These are phyloP conservation scores for Ceratobasidium sp. DNA, from an alignment of 1,284 basidiomycete species.

Conservation along the genomic window DNA sequence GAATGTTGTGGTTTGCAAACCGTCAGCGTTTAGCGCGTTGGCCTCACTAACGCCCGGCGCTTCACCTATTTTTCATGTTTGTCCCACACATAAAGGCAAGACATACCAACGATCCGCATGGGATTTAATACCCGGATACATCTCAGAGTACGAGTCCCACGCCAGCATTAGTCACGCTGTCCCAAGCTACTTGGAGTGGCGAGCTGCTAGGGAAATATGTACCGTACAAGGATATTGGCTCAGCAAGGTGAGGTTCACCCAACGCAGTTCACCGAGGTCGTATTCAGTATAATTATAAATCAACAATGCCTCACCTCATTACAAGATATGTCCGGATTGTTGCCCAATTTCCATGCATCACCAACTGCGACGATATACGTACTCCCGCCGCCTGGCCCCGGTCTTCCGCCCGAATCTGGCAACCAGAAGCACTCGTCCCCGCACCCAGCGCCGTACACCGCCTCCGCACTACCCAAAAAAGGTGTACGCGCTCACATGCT, in stretches of 20 bases:
- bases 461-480: constrained; percentile 15
- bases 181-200: not conserved
- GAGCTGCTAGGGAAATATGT: not conserved
- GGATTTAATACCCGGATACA: not conserved
- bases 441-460: not conserved
- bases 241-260: not conserved
- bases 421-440: constrained; percentile 2
- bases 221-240: not conserved
- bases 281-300: not conserved
- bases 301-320: not conserved
- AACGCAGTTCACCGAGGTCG: not conserved
- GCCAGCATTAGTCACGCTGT: not conserved
- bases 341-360: not conserved
- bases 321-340: not conserved
- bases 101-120: not conserved
- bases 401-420: not conserved
- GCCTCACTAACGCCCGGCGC: not conserved
- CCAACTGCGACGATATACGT: not conserved
- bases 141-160: not conserved
- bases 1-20: constrained; percentile 14
- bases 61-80: too few relatives aligned
- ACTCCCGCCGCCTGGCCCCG: not conserved
- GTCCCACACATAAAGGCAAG: too few relatives aligned
- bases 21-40: not conserved
- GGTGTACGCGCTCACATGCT: not conserved